Base-by-base conservation (phyloP, 1,284 basidiomycete species). In the Irpex rosettiformis region DNA sequence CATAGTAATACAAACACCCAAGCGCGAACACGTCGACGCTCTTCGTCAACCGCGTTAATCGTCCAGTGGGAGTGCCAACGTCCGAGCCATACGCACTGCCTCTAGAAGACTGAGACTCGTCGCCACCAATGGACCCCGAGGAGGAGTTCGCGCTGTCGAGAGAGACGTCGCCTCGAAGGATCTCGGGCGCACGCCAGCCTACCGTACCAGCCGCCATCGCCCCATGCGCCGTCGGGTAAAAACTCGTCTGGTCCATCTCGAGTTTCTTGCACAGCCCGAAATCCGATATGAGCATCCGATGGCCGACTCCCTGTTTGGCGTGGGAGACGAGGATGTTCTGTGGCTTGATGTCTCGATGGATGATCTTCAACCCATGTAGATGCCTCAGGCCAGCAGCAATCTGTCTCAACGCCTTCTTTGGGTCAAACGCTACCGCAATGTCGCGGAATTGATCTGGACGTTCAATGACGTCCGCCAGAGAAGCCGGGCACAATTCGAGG, bases 321-420 rank as follows among this genome's bases (percentile, higher is more conserved):
- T 78, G 76, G 4, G 91, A 93, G n/a, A 98, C 84, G 6, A 99
- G 82, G 58, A 99, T 98, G 70, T 99, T 99, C 73, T 97, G 96
- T 3, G 96, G 96, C 70, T 99, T 99, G 74, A 99, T 97, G 71
- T 99, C 96, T 27, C 97, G 87, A 76, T 99, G 97, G 22, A 99
- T 89, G 64, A 99, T 93, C 75, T 97, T 98, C 67, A 99, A 85
- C 24, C 85, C 91, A 71, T 99, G 96, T 7, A 99, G 79, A 73
- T 98, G 95, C 56, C 88, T 83, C 58, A 99, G 72, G 2, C 96
- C 96, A 11, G 88, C 84, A 0, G 94, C 87, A 61, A 99, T 91
- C 73, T 99, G 94, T 54, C 79, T 81, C 61, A 99, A 73, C 0
- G 95, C 96, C 60, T 86, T 87, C 72, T 97, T 97, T 7, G 93